These are phyloP conservation scores for Acer negundo DNA, from an alignment of 345 rosid species.

Conservation along the genomic window DNA sequence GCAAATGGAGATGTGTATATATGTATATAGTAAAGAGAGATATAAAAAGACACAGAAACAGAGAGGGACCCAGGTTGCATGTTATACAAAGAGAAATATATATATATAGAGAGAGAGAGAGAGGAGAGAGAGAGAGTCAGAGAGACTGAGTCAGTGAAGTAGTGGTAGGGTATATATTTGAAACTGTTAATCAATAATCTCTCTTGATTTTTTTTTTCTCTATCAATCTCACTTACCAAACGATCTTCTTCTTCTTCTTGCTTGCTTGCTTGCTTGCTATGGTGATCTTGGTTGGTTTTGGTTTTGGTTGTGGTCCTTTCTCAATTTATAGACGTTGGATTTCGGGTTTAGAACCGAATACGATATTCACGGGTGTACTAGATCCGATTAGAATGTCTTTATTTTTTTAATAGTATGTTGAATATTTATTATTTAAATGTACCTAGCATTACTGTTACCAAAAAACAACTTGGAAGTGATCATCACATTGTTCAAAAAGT, in stretches of 20 bases:
- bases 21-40: slow-evolving; percentile 27
- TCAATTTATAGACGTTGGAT: background rate
- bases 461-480: no score
- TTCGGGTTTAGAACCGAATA: background rate
- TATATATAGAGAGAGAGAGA: background rate
- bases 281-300: background rate
- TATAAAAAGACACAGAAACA: slow-evolving; percentile 24
- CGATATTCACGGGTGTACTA: background rate
- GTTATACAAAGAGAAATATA: slow-evolving; percentile 1
- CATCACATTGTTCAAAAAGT: background rate
- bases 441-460: no score
- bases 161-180: slow-evolving; percentile 19
- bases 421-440: no score
- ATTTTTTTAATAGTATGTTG: background rate
- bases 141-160: slow-evolving; percentile 7
- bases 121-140: background rate
- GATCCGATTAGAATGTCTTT: slow-evolving; percentile 7
- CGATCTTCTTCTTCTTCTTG: no score
- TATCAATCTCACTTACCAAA: background rate
- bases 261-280: background rate
- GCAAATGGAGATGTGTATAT: slow-evolving; percentile 26
- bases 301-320: background rate
- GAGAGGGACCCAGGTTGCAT: slow-evolving; percentile 43
- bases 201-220: background rate
- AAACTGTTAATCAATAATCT: background rate